These are phyloP conservation scores for Sinapis alba DNA, from an alignment of 441 rosid genomes.

Conservation along the genomic window DNA sequence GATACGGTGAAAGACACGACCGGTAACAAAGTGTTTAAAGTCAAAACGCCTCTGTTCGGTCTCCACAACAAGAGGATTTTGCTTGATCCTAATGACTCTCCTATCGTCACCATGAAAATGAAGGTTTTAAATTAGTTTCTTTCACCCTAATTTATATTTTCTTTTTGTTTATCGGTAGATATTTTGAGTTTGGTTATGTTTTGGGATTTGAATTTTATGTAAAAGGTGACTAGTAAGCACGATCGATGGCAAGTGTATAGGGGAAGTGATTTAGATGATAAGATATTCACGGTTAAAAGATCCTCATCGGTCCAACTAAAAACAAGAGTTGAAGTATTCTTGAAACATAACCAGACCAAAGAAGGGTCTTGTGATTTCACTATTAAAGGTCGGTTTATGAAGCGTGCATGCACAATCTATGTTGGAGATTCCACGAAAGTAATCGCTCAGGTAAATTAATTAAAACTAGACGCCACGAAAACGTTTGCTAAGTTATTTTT, in stretches of 20 bases:
- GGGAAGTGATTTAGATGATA: slow-evolving; percentile 36
- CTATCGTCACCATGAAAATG: slow-evolving; percentile 41
- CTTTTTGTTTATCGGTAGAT: neutral
- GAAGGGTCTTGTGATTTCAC: slow-evolving; percentile 42
- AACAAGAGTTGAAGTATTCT: slow-evolving; percentile 43
- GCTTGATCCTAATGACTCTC: slow-evolving; percentile 34
- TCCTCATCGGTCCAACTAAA: slow-evolving; percentile 37
- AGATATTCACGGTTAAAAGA: slow-evolving; percentile 41
- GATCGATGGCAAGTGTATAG: slow-evolving; percentile 46
- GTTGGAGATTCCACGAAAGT: slow-evolving; percentile 28
- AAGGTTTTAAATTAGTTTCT: slow-evolving; percentile 28
- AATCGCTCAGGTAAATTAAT: slow-evolving; percentile 38
- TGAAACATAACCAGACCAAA: slow-evolving; percentile 35
- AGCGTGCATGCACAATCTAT: slow-evolving; percentile 40
- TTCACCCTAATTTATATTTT: neutral
- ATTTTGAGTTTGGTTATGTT: neutral
- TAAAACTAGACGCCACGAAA: neutral
- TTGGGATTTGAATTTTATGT: slow-evolving; percentile 11
- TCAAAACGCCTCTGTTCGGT: slow-evolving; percentile 43
- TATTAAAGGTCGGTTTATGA: slow-evolving; percentile 42
- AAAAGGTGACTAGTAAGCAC: slow-evolving; percentile 42
- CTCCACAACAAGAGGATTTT: slow-evolving; percentile 40
- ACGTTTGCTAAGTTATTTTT: neutral
- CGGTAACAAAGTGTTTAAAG: slow-evolving; percentile 36
- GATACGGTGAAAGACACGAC: slow-evolving; percentile 29